Conservation (phyloP, 1,139 yeast genomes). For the Ogataea hybrid region DNA sequence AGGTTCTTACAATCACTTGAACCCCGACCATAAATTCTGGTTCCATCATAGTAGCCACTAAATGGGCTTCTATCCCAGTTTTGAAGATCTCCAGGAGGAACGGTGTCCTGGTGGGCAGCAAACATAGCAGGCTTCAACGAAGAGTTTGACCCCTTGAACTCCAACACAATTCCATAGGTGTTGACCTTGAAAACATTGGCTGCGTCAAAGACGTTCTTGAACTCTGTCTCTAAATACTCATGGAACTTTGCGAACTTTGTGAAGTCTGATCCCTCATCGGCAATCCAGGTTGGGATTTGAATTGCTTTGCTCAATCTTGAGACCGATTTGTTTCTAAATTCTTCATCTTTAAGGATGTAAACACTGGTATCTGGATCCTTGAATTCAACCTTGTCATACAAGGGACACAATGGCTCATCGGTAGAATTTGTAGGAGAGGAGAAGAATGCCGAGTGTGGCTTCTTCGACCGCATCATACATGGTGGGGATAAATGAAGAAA, state of each 20-base stretch:
- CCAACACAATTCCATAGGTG: conserved; percentile 37
- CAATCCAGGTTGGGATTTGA: conserved; percentile 59
- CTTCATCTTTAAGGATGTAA: conserved; percentile 36
- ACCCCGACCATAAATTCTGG: conserved; percentile 62
- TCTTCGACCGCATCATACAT: no score
- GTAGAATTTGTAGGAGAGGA: no score
- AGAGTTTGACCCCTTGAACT: conserved; percentile 45
- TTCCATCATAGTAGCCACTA: conserved; percentile 63
- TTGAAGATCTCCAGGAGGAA: conserved; percentile 58
- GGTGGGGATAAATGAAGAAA: no score
- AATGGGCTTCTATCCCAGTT: conserved; percentile 72
- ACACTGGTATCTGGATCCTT: conserved; percentile 10
- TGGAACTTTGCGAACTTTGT: conserved; percentile 42
- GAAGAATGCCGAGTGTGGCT: no score
- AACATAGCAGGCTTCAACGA: conserved; percentile 59
- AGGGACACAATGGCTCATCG: conserved; percentile 24
- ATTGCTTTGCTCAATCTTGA: conserved; percentile 53
- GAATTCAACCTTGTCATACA: conserved; percentile 22
- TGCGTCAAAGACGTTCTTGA: conserved; percentile 40
- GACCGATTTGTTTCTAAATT: conserved; percentile 41
- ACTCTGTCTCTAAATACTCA: conserved; percentile 41
- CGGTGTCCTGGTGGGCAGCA: conserved; percentile 80
- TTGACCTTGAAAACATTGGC: conserved; percentile 41
- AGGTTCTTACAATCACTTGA: conserved; percentile 59
- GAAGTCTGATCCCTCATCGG: conserved; percentile 44